Evolutionary conservation across 2,329 filamentous ascomycete genomes (phyloP), one percentile per base, ranked within the genome.

Genomic region (Colletotrichum paranaense): DNA sequence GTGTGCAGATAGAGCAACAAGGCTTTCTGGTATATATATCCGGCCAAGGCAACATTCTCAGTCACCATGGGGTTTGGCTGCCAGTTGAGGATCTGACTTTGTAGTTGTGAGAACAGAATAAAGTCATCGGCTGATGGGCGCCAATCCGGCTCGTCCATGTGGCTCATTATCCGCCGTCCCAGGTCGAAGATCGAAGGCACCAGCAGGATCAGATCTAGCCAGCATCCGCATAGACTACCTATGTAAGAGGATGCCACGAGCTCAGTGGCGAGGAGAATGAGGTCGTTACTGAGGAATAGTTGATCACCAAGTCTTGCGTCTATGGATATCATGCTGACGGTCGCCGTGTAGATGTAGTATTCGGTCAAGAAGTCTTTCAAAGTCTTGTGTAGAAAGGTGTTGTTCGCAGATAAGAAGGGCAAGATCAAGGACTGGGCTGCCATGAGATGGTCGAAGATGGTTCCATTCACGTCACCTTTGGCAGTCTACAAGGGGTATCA

Each of bases 301-400:
- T 81, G 78, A 0, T 77, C 77, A 19, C 74, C 76, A 42, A 80
- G 76, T n/a, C 78, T 76, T 0, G 79, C 76, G 58, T 84, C 73
- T 38, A 85, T 83, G 0, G 86, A 86, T 57, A 87, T 85, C 82
- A 87, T 86, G 76, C 85, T 87, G 7, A 84, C 82, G 4, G 84
- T 81, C 4, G 84, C 82, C 58, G 85, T 86, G 76, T 87, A 86
- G 72, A 85, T 82, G 72, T 86, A 87, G 52, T 87, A 87, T 76
- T 87, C 86, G 58, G 86, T 81, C 3, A 87, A 81, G 62, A 87
- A 87, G 32, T 85, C 82, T 32, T 82, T 81, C 3, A 87, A 74
- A 11, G 84, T 81, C 14, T 81, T 79, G 2, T 80, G 80, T 4
- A 82, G 75, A 4, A 82, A 78, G 0, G 78, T 74, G 53, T 81